These are phyloP conservation scores for Xerocomus brunneocitrinus DNA, from an alignment of 768 basidiomycete species.

Conservation along the genomic window DNA sequence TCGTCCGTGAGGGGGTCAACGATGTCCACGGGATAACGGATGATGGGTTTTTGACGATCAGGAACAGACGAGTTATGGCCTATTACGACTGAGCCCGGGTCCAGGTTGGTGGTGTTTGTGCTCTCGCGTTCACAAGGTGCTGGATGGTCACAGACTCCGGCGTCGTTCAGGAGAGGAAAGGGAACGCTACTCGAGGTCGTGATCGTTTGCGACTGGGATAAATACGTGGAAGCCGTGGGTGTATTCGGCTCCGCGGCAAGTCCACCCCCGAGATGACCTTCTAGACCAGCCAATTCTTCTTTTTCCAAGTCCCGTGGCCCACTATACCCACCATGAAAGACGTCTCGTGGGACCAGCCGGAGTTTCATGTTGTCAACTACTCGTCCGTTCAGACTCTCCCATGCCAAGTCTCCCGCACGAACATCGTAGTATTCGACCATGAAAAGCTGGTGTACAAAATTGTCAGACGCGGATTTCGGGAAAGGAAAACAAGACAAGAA, in stretches of 20 bases:
- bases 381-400: conserved; percentile 44
- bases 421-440: conserved; percentile 66
- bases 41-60: conserved; percentile 17
- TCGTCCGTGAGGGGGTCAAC: conserved; percentile 14
- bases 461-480: conserved; percentile 11
- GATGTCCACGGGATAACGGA: conserved; percentile 16
- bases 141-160: conserved; percentile 15
- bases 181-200: conserved; percentile 21
- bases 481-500: not conserved
- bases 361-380: conserved; percentile 51
- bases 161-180: conserved; percentile 24
- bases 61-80: conserved; percentile 9
- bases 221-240: conserved; percentile 32
- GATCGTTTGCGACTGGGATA: conserved; percentile 29
- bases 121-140: conserved; percentile 22
- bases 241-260: conserved; percentile 36
- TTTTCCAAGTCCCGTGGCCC: conserved; percentile 24
- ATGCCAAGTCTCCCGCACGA: conserved; percentile 52
- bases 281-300: conserved; percentile 23
- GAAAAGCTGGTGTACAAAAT: conserved; percentile 36
- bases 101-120: conserved; percentile 6
- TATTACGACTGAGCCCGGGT: conserved; percentile 8
- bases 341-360: conserved; percentile 36
- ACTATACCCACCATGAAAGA: conserved; percentile 17
- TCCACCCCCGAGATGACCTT: conserved; percentile 30